Evolutionary conservation across 2,329 filamentous ascomycete genomes (phyloP), one percentile per base, ranked within the genome.

Genomic region (Clathrospora elynae): DNA sequence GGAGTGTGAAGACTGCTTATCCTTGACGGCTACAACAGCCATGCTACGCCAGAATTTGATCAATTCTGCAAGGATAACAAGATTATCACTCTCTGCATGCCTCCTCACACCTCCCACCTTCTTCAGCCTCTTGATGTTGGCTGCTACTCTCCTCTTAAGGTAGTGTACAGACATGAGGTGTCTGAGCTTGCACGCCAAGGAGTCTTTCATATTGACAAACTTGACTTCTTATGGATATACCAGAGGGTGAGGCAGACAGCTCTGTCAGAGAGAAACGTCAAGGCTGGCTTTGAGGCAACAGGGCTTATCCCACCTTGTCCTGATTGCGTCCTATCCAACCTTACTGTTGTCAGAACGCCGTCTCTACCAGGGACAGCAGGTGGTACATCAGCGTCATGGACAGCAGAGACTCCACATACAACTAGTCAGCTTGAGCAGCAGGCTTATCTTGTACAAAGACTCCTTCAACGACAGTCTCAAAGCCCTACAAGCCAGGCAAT

Each of bases 51-150:
- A 17, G 44, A 67, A 42, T 73, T 75, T 46, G 35, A 72, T 31
- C 19, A 62, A 23, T 70, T 60, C 44, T 74, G 51, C 43, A 56
- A 42, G 28, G 41, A 60, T n/a, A 47, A 74, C 35, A 64, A 71
- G 24, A 71, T 74, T 53, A 72, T 48, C 36, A 30, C 26, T 7
- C 26, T 32, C 17, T 18, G 16, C 18, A 20, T 32, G 17, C 30
- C 30, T 19, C 30, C 18, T 32, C 18, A 32, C 14, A 66, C 55
- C 17, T 73, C 64, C 36, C 54, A 73, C 53, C 35, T 70, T 12
- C 62, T 70, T 16, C 59, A 75, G 53, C 69, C 64, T 35, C 66
- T 74, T 39, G 59, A 74, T 66, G 51, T 73, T 33, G 57, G 57
- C 14, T 67, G 58, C 53, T 74, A 73, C 55, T 35, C 26, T 14